Base-by-base conservation (phyloP, 768 basidiomycete species). In the Xerocomellus intermedius region DNA sequence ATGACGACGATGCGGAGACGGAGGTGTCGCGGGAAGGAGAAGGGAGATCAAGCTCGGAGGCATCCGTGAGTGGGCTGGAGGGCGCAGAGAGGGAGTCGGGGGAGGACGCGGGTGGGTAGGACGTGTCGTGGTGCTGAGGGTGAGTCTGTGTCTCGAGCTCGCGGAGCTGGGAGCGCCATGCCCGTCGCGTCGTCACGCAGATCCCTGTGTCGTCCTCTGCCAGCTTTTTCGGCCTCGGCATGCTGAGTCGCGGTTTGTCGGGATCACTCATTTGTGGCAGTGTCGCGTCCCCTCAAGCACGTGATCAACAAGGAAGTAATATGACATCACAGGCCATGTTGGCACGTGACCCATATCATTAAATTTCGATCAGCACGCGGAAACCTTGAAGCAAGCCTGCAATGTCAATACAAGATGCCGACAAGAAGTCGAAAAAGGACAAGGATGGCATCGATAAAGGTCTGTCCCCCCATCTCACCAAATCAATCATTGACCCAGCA, bases 101-200 rank as follows among this genome's bases (percentile, higher is more conserved):
- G 0, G 70, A 60, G 4, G 63, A 57, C 2, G 61, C 6, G 46
- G 59, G 57, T 9, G 62, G 54, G 35, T 26, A 43, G 12, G 57
- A 39, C 12, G 53, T 44, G 52, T 52, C 54, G 26, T 14, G 30
- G 17, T 30, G 19, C 9, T 21, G 50, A 7, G 22, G 19, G 7
- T 21, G 50, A 7, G 22, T 1, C 9, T 54, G 48, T 0, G 24
- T 12, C 4, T 62, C 62, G 46, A 59, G 48, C 47, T 65, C 54
- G 19, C 49, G 50, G 22, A 64, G 48, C 24, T 70, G 69, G 0
- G 46, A 41, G 47, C 57, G 70, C 69, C 69, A 70, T 0, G 69
- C 69, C 8, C 57, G 64, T 17, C 69, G 61, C 9, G 69, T 70
- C 2, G 69, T 70, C 0, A 70, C 69, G 44, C 58, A 70, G 9